Evolutionary conservation across 208 protist genomes (phyloP).

Genomic region (Blechomonas ayalai): DNA sequence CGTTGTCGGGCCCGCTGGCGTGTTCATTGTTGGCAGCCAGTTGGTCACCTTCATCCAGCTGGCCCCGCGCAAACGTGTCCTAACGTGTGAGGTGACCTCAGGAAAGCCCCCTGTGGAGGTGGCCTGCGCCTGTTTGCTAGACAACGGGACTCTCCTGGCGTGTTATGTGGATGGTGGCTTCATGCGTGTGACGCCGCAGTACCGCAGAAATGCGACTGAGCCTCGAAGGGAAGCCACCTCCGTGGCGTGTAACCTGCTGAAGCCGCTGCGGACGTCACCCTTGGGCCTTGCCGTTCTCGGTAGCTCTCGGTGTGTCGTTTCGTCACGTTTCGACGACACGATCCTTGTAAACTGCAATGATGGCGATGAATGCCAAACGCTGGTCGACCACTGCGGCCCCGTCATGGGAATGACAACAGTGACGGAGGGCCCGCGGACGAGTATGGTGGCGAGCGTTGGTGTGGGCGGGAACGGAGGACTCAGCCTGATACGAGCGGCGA

Average conservation of each 20-base stretch:
- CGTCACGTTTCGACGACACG: slow-evolving; percentile 46
- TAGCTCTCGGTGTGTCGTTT: slow-evolving; percentile 27
- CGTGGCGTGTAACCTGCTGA: too few relatives aligned
- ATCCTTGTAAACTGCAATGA: slow-evolving; percentile 29
- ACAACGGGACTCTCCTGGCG: background rate
- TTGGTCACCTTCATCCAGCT: slow-evolving; percentile 36
- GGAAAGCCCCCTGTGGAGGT: background rate
- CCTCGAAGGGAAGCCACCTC: too few relatives aligned
- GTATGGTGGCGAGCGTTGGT: slow-evolving; percentile 65
- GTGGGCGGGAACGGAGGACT: slow-evolving; percentile 50
- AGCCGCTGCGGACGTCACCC: slow-evolving; percentile 4
- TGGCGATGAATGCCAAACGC: slow-evolving; percentile 17
- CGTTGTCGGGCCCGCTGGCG: slow-evolving; percentile 26
- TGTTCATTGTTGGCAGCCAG: slow-evolving; percentile 62
- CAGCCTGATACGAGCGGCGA: slow-evolving; percentile 56
- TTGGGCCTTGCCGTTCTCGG: slow-evolving; percentile 1
- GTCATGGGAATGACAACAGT: slow-evolving; percentile 60
- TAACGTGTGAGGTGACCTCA: background rate
- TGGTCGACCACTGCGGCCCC: slow-evolving; percentile 62
- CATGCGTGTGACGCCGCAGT: too few relatives aligned
- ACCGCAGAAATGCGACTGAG: too few relatives aligned
- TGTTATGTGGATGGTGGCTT: too few relatives aligned
- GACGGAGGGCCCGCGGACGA: slow-evolving; percentile 27
- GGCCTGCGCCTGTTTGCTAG: background rate
- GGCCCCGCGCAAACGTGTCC: background rate